A percentile compares a stretch with the other conserved stretches of the same genome.
phyloP scores from a whole-genome alignment of 2,329 filamentous ascomycete genomes.

The Cyclaneusma minus region DNA sequence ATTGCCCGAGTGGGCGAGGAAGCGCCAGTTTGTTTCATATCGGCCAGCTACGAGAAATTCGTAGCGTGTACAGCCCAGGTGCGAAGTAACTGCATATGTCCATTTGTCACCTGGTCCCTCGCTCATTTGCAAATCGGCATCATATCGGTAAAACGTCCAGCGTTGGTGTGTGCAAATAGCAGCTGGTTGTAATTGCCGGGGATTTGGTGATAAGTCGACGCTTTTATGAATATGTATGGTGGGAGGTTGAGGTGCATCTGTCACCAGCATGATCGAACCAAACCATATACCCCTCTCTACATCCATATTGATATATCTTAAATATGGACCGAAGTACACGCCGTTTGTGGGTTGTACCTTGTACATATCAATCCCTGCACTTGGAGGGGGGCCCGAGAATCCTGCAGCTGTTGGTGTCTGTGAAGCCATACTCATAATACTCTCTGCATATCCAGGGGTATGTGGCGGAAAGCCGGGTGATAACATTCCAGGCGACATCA shows the following conservation, averaged over 20 bases:
- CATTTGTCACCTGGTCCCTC: constrained; percentile 69
- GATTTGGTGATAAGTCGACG: constrained; percentile 81
- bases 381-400: constrained; percentile 78
- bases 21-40: constrained; percentile 84
- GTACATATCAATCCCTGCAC: constrained; percentile 84
- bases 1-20: constrained; percentile 90
- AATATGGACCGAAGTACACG: constrained; percentile 93
- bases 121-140: constrained; percentile 78
- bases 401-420: constrained; percentile 64
- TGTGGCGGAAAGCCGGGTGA: constrained; percentile 76
- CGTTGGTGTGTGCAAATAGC: constrained; percentile 80
- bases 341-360: constrained; percentile 87
- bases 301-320: constrained; percentile 96
- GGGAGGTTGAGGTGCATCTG: constrained; percentile 79
- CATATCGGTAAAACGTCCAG: constrained; percentile 94
- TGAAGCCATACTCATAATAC: constrained; percentile 67
- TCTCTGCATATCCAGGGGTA: constrained; percentile 71
- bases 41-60: constrained; percentile 91
- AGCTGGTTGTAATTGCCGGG: constrained; percentile 67
- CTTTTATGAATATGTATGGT: constrained; percentile 94
- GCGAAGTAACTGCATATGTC: constrained; percentile 97
- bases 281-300: constrained; percentile 81
- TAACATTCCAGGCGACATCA: constrained; percentile 52
- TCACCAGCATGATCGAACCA: constrained; percentile 85
- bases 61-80: constrained; percentile 93